Base-by-base conservation (phyloP, 2,329 filamentous ascomycete species). In the Paecilomyces sp. region DNA sequence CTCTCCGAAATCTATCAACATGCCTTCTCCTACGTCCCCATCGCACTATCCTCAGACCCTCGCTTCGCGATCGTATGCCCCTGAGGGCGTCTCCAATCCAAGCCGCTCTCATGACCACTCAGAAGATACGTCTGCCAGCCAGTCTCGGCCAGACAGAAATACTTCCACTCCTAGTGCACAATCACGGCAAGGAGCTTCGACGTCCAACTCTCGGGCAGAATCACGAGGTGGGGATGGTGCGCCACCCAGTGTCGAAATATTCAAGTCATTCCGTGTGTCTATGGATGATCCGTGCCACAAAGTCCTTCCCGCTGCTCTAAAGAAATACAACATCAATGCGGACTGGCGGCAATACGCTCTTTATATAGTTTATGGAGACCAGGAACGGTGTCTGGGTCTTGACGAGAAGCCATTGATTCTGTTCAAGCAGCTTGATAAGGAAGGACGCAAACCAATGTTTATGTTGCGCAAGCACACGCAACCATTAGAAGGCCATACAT, bases 221-320 rank as follows among this genome's bases (percentile, higher is more conserved):
- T 67, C 22, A 69, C 74, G 15, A 72, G 71, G 28, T 62, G 69
- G 60, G 63, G 66, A 0, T 62, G 70, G 24, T 65, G 68, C 31
- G 66, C 74, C 75, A 7, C 75, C 75, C 15, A 79, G 75, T 50
- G 92, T 97, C 61, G 94, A 99, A 75, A 97, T 99, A 61, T 97
- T 97, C 86, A 99, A 99, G 75, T 96, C 91, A 1, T 99, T 99
- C 83, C 88, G 93, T 47, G 94, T 99, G 63, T 94, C 90, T 72
- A 95, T 97, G 84, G 94, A 99, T 67, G 94, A 99, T 70, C 94
- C 94, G 2, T 99, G 94, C 78, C 90, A 96, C 79, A 97, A 97
- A 74, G 94, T 99, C 30, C 82, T 99, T 1, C 94, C 94, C 1
- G 94, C 95, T 15, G 94, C 94, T 2, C 83, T 99, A 18, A 95